Base-by-base conservation (phyloP, 768 basidiomycete species). In the Udeniomyces megalosporus region DNA sequence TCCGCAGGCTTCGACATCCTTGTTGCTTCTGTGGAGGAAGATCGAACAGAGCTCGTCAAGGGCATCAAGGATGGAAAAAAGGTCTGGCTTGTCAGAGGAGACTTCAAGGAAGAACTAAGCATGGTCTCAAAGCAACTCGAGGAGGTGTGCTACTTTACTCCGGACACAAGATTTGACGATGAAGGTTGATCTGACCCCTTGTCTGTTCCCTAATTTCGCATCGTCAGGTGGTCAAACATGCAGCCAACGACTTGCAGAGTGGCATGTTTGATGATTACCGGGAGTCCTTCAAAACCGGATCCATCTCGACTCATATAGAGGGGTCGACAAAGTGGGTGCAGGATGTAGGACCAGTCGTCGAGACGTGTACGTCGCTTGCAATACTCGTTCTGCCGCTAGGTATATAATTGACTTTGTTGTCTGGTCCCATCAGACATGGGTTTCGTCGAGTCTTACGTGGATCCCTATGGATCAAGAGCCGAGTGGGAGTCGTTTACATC, bases 381-480 rank as follows among this genome's bases (percentile, higher is more conserved):
- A n/a, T n/a, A n/a, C n/a, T n/a, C n/a, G n/a, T n/a, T n/a, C n/a
- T n/a, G n/a, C n/a, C n/a, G n/a, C n/a, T n/a, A n/a, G n/a, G n/a
- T n/a, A n/a, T n/a, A n/a, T n/a, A n/a, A n/a, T n/a, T 42, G 46
- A 49, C 28, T n/a, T 34, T 50, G 61, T 66, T 58, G 77, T 35
- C 35, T 11, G 8, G 48, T 50, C 10, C n/a, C 8, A 50, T 8
- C 11, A 42, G 38, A 42, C 17, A 50, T 50, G 8, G 48, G 48
- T 8, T 34, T 42, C 35, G 5, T 56, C 22, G 15, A 56, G 6
- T 88, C 84, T 0, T 87, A 87, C 64, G 84, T 89, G 20, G 89
- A 91, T 70, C 89, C 89, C 7, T 89, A 86, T 63, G 89, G 88
- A 38, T 84, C 80, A n/a, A 81, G 89, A 55, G 89, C 89, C 0